Conservation (phyloP, 768 basidiomycete genomes). For the Amanita muscaria region DNA sequence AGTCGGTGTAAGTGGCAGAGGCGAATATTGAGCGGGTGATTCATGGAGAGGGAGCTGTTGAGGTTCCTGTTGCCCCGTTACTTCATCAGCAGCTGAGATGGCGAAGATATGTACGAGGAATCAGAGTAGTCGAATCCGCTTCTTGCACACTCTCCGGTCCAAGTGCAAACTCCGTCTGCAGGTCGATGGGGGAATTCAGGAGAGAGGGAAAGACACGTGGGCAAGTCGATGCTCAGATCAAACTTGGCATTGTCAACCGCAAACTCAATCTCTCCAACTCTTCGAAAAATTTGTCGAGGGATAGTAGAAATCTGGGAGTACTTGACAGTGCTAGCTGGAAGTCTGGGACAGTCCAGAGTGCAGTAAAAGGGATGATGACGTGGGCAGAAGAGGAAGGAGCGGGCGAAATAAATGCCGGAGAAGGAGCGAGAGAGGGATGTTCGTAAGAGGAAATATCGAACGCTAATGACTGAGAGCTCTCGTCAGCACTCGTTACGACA, state of each 20-base stretch:
- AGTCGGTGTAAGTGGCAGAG: too few species aligned
- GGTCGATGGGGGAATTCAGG: slow-evolving; percentile 32
- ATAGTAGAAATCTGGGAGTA: slow-evolving; percentile 28
- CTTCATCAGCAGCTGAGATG: too few species aligned
- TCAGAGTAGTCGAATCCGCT: too few species aligned
- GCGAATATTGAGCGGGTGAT: too few species aligned
- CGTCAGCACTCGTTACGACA: background rate
- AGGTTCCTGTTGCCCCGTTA: too few species aligned
- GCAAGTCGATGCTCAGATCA: slow-evolving; percentile 26
- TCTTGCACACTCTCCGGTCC: slow-evolving; percentile 27
- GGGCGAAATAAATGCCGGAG: background rate
- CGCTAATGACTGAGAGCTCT: slow-evolving; percentile 12
- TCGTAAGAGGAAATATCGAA: slow-evolving; percentile 31
- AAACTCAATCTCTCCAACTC: slow-evolving; percentile 21
- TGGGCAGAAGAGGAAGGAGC: too few species aligned
- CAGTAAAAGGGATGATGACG: too few species aligned
- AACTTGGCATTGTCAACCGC: slow-evolving; percentile 27
- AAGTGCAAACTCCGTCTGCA: slow-evolving; percentile 31
- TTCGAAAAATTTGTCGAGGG: too few species aligned
- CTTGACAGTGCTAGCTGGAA: slow-evolving; percentile 16
- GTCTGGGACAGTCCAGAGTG: too few species aligned
- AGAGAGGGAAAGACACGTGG: slow-evolving; percentile 33
- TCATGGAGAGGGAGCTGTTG: too few species aligned
- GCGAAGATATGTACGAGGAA: too few species aligned
- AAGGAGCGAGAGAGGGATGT: slow-evolving; percentile 4